Evolutionary conservation across 495 filamentous ascomycete species (phyloP).

Genomic region (Xylaria intraflava): DNA sequence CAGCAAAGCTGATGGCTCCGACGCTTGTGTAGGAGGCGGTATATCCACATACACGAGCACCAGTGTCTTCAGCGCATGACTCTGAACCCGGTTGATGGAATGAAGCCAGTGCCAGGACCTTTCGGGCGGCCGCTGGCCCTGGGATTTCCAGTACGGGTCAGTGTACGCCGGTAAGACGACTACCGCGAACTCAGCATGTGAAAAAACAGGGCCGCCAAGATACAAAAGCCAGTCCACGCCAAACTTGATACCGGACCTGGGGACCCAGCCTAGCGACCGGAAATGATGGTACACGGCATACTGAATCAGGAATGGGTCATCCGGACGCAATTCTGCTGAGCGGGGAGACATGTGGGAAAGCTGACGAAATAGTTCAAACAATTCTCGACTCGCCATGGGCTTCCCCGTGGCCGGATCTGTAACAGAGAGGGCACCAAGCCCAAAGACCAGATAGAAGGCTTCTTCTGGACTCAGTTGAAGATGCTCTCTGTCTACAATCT

Average conservation of each 20-base stretch:
- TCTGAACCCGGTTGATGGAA: slow-evolving; percentile 83
- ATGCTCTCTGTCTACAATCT: slow-evolving; percentile 74
- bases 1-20: slow-evolving; percentile 49
- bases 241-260: slow-evolving; percentile 90
- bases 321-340: slow-evolving; percentile 42
- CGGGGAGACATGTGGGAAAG: slow-evolving; percentile 63
- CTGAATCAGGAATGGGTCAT: slow-evolving; percentile 78
- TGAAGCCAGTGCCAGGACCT: slow-evolving; percentile 88
- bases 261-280: slow-evolving; percentile 93
- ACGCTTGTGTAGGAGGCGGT: slow-evolving; percentile 56
- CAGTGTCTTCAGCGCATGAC: slow-evolving; percentile 79
- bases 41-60: slow-evolving; percentile 87
- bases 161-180: slow-evolving; percentile 77
- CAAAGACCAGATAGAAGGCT: slow-evolving; percentile 84
- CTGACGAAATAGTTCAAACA: slow-evolving; percentile 60
- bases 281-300: slow-evolving; percentile 96
- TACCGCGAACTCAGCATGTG: slow-evolving; percentile 87
- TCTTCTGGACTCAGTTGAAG: slow-evolving; percentile 87
- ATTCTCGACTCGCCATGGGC: slow-evolving; percentile 41
- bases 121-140: slow-evolving; percentile 37
- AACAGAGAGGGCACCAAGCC: slow-evolving; percentile 68
- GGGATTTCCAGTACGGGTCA: slow-evolving; percentile 63
- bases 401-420: slow-evolving; percentile 47
- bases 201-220: slow-evolving; percentile 87
- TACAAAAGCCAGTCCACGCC: slow-evolving; percentile 91